These are phyloP conservation scores for Wickerhamomyces canadensis DNA, from an alignment of 805 yeast species.

Conservation along the genomic window DNA sequence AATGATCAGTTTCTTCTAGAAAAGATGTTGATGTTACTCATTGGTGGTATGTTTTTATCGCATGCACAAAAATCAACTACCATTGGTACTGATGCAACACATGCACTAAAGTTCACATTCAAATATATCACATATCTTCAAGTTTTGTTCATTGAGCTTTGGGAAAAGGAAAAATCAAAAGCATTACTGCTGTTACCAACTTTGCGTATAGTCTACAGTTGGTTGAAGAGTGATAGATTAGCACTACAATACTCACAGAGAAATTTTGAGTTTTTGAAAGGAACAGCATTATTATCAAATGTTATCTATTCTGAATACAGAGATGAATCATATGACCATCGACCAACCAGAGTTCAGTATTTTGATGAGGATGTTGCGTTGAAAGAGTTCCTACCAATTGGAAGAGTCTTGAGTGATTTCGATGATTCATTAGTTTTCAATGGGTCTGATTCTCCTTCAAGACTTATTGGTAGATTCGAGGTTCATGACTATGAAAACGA, in stretches of 20 bases:
- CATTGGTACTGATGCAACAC: slow-evolving; percentile 5
- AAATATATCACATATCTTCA: slow-evolving; percentile 33
- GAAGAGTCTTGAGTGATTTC: slow-evolving; percentile 52
- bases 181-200: slow-evolving; percentile 27
- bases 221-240: slow-evolving; percentile 48
- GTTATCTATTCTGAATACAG: slow-evolving; percentile 13
- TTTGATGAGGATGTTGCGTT: slow-evolving; percentile 61
- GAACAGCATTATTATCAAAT: slow-evolving; percentile 27
- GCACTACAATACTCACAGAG: slow-evolving; percentile 32
- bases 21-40: slow-evolving; percentile 32
- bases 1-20: slow-evolving; percentile 15
- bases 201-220: slow-evolving; percentile 47
- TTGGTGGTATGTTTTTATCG: slow-evolving; percentile 31
- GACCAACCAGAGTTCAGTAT: slow-evolving; percentile 46
- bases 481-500: slow-evolving; percentile 27
- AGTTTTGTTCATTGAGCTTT: slow-evolving; percentile 26
- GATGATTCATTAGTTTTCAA: slow-evolving; percentile 35
- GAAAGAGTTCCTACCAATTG: slow-evolving; percentile 54
- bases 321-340: slow-evolving; percentile 11
- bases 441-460: slow-evolving; percentile 10
- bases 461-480: slow-evolving; percentile 19
- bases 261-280: slow-evolving; percentile 26
- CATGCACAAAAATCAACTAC: slow-evolving; percentile 3
- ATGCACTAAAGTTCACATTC: slow-evolving; percentile 36
- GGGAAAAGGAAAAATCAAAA: slow-evolving; percentile 19